Evolutionary conservation across 1,139 yeast species (phyloP).

Genomic region (Candida neerlandica): DNA sequence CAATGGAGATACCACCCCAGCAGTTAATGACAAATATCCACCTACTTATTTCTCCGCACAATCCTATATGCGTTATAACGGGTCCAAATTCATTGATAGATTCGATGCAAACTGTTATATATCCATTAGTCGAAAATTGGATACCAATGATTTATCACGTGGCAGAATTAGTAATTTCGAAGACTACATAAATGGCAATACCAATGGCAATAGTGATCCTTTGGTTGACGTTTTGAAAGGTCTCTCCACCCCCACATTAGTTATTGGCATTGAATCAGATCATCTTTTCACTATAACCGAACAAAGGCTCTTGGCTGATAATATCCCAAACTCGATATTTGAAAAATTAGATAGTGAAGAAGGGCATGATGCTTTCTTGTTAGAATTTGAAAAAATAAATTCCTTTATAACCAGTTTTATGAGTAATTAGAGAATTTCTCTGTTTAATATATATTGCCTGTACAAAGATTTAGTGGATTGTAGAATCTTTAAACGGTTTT

Average conservation of each 20-base stretch:
- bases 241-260: constrained; percentile 71
- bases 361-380: constrained; percentile 94
- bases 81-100: constrained; percentile 81
- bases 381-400: constrained; percentile 86
- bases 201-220: constrained; percentile 32
- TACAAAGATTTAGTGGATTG: not conserved
- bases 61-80: constrained; percentile 90
- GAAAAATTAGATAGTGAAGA: constrained; percentile 87
- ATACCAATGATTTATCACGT: constrained; percentile 91
- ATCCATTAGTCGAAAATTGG: constrained; percentile 87
- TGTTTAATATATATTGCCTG: not conserved
- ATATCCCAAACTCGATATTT: constrained; percentile 69
- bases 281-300: constrained; percentile 92
- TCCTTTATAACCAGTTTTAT: constrained; percentile 3
- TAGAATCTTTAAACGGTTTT: too few relatives aligned
- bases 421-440: not conserved
- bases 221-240: constrained; percentile 48
- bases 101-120: constrained; percentile 97
- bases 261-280: constrained; percentile 89
- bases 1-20: constrained; percentile 15
- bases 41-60: constrained; percentile 95
- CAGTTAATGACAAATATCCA: constrained; percentile 43
- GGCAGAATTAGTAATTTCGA: constrained; percentile 51
- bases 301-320: constrained; percentile 78
- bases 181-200: constrained; percentile 23